phyloP scores from a whole-genome alignment of 2,329 filamentous ascomycete species.

The Plectosphaerella sp. region DNA sequence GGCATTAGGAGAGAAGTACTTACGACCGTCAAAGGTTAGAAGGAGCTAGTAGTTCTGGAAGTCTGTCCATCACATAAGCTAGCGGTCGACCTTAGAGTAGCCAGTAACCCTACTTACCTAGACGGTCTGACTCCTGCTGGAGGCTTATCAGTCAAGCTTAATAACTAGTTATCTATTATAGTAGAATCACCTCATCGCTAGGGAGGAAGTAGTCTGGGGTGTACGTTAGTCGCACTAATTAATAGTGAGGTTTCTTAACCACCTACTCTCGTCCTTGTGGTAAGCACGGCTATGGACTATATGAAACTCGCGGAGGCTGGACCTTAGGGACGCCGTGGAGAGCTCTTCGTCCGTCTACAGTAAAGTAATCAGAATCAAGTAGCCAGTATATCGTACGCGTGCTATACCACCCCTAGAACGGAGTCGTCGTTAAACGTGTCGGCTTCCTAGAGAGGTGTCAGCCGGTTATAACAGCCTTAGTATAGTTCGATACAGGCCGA shows the following conservation, averaged over 20 bases:
- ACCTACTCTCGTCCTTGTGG: constrained; percentile 14
- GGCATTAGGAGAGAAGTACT: too few relatives aligned
- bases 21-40: too few relatives aligned
- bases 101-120: neutral
- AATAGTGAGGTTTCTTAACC: neutral
- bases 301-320: constrained; percentile 10
- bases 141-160: neutral
- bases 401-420: too few relatives aligned
- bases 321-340: constrained; percentile 4
- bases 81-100: too few relatives aligned
- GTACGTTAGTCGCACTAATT: neutral
- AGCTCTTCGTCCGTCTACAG: neutral
- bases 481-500: constrained; percentile 24
- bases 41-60: too few relatives aligned
- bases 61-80: too few relatives aligned
- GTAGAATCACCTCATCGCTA: neutral
- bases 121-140: neutral
- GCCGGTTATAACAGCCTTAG: constrained; percentile 21
- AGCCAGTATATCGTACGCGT: neutral
- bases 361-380: neutral
- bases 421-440: neutral
- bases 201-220: constrained; percentile 4
- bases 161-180: neutral
- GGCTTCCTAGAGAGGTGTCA: neutral
- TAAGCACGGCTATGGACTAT: constrained; percentile 18